phyloP scores from a whole-genome alignment of 805 yeast genomes.

The Candida verbasci region DNA sequence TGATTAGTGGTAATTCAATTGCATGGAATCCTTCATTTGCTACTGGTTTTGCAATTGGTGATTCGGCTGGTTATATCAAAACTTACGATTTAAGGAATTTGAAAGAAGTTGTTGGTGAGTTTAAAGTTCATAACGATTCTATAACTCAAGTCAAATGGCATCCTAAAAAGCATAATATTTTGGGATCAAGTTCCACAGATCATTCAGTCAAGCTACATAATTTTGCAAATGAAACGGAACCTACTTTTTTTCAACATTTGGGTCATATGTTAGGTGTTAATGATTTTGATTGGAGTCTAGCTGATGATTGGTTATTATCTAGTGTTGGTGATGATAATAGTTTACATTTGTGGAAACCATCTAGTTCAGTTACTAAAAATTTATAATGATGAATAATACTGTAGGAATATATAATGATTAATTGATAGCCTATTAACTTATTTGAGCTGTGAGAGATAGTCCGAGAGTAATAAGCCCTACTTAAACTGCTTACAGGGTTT shows the following conservation, averaged over 20 bases:
- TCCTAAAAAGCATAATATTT: slow-evolving; percentile 44
- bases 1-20: slow-evolving; percentile 50
- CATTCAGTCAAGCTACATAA: slow-evolving; percentile 63
- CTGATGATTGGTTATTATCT: slow-evolving; percentile 64
- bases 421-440: no score
- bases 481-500: no score
- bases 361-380: slow-evolving; percentile 13
- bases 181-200: slow-evolving; percentile 67
- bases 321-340: slow-evolving; percentile 84
- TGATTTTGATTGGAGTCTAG: slow-evolving; percentile 78
- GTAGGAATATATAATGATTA: no score
- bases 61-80: slow-evolving; percentile 49
- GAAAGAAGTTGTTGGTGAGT: slow-evolving; percentile 2
- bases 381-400: no score
- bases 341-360: slow-evolving; percentile 82
- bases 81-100: slow-evolving; percentile 62
- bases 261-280: slow-evolving; percentile 88
- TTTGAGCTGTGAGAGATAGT: no score
- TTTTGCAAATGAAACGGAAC: slow-evolving; percentile 21
- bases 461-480: no score
- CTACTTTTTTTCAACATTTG: slow-evolving; percentile 59
- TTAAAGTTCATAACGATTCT: slow-evolving; percentile 42
- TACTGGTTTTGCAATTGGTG: slow-evolving; percentile 64
- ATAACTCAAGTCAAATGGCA: slow-evolving; percentile 75
- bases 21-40: slow-evolving; percentile 56